Evolutionary conservation across 768 basidiomycete genomes (phyloP), one percentile per base, ranked within the genome.

Genomic region (Boletus speciosus): DNA sequence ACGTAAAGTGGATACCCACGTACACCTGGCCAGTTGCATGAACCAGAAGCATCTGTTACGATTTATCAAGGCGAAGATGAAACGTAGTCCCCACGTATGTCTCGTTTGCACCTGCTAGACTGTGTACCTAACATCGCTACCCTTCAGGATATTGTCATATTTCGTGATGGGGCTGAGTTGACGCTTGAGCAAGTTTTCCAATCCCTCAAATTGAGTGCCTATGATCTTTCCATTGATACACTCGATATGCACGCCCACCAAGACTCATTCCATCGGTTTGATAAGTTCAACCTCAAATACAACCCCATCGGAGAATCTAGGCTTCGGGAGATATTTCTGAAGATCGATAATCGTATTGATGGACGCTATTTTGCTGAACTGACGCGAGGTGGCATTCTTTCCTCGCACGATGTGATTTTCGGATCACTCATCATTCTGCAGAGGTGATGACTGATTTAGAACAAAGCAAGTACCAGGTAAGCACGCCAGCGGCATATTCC

Each of bases 41-140:
- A 99, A 99, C 69, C 97, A 99, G 71, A 99, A 99, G 71, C 97
- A 99, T 74, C 74, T 99, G 19, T 76, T 99, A 12, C 92, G 97
- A 9, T 98, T 99, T 74, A 98, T 99, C 76, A 99, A 99, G 71
- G 85, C 87, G n/a, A 96, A 96, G 69, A 95, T 97, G 93, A 94
- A 93, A 73, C 84, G 83, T 23, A 84, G 78, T 61, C 87, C 93
- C 2, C 66, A 94, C 45, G 93, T 91, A 52, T 40, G 81, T 65
- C 31, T 43, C 41, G 16, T 50, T 35, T 34, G 15, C 35, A 40
- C 36, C 48, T 23, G 19, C 46, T 46, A 25, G 27, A 36, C 4
- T 36, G 19, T 23, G 23, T 6, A 3, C 9, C 7, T 57, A 9
- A 57, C n/a, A 5, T 35, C 10, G 1, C 25, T n/a, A 15, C 36